These are phyloP conservation scores for Candida sp. DNA, from an alignment of 1,139 yeast genomes.

Conservation along the genomic window DNA sequence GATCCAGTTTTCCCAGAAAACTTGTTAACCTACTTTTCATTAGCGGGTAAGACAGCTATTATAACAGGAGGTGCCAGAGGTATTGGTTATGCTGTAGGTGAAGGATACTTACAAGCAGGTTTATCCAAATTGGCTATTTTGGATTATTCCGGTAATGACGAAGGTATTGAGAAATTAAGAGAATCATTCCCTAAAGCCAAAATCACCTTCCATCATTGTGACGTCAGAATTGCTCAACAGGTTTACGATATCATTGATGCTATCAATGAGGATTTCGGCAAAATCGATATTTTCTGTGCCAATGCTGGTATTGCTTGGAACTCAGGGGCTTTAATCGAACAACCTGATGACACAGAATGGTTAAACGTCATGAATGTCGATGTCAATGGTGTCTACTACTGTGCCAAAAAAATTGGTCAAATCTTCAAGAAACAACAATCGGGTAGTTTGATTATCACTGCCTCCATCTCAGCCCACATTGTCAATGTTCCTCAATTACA, in stretches of 20 bases:
- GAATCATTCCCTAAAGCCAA: slow-evolving; percentile 27
- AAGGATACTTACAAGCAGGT: slow-evolving; percentile 46
- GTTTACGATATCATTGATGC: slow-evolving; percentile 30
- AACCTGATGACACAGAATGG: slow-evolving; percentile 42
- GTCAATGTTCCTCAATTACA: slow-evolving; percentile 67
- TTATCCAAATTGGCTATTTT: slow-evolving; percentile 39
- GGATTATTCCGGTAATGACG: slow-evolving; percentile 35
- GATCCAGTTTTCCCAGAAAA: slow-evolving; percentile 30
- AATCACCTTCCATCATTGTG: slow-evolving; percentile 34
- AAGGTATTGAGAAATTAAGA: slow-evolving; percentile 24
- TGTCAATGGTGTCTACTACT: slow-evolving; percentile 43
- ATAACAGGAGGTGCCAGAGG: slow-evolving; percentile 47
- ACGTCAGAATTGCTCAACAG: slow-evolving; percentile 37
- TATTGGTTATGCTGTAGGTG: slow-evolving; percentile 42
- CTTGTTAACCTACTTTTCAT: slow-evolving; percentile 34
- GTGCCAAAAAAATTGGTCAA: slow-evolving; percentile 40
- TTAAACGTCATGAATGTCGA: slow-evolving; percentile 42
- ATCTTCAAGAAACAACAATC: slow-evolving; percentile 36
- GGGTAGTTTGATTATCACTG: slow-evolving; percentile 58
- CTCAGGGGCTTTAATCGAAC: slow-evolving; percentile 33
- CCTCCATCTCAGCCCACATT: slow-evolving; percentile 64
- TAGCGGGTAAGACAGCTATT: slow-evolving; percentile 35
- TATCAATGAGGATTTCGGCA: slow-evolving; percentile 31
- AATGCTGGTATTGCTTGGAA: slow-evolving; percentile 53
- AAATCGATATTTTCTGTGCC: slow-evolving; percentile 50